Conservation (phyloP, 345 rosid genomes). For the Cardamine chenopodiifolia region DNA sequence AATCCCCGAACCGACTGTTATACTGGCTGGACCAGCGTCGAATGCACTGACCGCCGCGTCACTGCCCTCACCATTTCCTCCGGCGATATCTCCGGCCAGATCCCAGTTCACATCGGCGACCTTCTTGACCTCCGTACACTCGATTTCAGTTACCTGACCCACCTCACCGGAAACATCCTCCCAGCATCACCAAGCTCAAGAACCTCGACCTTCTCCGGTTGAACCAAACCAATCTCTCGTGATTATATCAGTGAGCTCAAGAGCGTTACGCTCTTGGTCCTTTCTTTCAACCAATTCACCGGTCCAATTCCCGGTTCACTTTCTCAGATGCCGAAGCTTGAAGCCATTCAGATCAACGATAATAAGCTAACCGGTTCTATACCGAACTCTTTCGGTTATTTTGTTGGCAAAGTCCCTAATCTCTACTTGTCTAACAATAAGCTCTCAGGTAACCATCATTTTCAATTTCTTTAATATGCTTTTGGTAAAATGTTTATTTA, state of each 20-base stretch:
- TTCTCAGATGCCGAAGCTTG: constrained; percentile 56
- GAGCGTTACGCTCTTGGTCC: constrained; percentile 53
- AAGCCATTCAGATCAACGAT: constrained; percentile 57
- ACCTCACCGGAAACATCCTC: constrained; percentile 67
- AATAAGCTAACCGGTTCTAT: constrained; percentile 59
- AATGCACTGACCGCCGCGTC: constrained; percentile 61
- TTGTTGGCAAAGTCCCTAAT: constrained; percentile 43
- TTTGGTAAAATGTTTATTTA: background rate
- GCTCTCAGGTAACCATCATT: constrained; percentile 51
- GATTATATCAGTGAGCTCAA: constrained; percentile 55
- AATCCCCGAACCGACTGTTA: constrained; percentile 66
- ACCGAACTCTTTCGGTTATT: constrained; percentile 64
- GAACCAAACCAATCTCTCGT: constrained; percentile 53
- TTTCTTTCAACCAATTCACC: constrained; percentile 65
- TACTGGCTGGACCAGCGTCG: constrained; percentile 60
- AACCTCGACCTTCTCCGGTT: constrained; percentile 57
- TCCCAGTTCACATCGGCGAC: constrained; percentile 63
- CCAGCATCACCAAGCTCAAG: constrained; percentile 61
- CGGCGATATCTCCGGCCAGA: constrained; percentile 59
- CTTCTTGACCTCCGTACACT: constrained; percentile 59
- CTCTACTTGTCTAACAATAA: constrained; percentile 67
- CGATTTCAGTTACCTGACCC: constrained; percentile 51
- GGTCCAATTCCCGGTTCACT: constrained; percentile 64
- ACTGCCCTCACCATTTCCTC: constrained; percentile 55
- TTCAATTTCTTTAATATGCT: background rate